A percentile compares a stretch with the other conserved stretches of the same genome.
Conservation (phyloP, 257 asterid species). For the Solanum clarkiae region DNA sequence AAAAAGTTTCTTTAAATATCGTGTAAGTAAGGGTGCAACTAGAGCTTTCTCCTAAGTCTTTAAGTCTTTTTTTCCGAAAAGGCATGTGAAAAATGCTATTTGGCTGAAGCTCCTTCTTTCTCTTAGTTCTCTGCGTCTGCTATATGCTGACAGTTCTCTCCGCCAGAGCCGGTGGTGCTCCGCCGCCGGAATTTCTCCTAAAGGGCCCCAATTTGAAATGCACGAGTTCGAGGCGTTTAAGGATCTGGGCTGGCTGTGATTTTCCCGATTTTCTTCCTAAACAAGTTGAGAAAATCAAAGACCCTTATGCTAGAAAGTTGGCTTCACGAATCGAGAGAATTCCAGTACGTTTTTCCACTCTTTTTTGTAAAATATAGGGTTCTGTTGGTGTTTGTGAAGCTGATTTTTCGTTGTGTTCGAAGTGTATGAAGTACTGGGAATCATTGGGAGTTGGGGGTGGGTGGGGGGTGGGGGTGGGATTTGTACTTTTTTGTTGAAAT, state of each 20-base stretch:
- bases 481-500: not conserved
- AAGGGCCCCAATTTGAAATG: not conserved
- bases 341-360: slow-evolving; percentile 26
- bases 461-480: not conserved
- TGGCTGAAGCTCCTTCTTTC: too few species aligned
- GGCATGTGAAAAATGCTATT: too few species aligned
- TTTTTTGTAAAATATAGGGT: not conserved
- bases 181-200: not conserved
- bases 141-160: not conserved
- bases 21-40: too few species aligned
- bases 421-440: not conserved
- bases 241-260: slow-evolving; percentile 8
- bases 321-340: slow-evolving; percentile 61
- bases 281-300: slow-evolving; percentile 41
- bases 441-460: not conserved
- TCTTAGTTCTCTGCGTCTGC: not conserved
- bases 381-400: not conserved
- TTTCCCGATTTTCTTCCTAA: slow-evolving; percentile 33
- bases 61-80: too few species aligned
- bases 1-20: too few species aligned
- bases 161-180: not conserved
- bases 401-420: not conserved
- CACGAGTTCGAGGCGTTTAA: slow-evolving; percentile 8
- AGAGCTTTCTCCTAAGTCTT: too few species aligned
- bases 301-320: slow-evolving; percentile 52